A percentile compares a stretch with the other conserved stretches of the same genome.
These are phyloP conservation scores for Pseudogymnoascus sp. DNA, from an alignment of 2,329 filamentous ascomycete genomes.

Conservation along the genomic window DNA sequence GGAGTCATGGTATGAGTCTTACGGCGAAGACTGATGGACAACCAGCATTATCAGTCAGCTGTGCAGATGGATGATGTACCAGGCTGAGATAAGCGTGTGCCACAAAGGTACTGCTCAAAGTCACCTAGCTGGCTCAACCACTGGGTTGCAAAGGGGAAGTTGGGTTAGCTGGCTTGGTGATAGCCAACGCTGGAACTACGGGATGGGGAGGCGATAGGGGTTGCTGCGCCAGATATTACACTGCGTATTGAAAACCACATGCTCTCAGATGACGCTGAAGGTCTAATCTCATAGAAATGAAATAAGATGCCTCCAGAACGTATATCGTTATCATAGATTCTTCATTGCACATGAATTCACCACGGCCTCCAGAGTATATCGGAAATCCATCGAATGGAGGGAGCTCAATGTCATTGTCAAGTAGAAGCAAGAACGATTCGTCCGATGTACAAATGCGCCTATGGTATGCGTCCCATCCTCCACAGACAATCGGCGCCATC, in stretches of 20 bases:
- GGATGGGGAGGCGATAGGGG: neutral
- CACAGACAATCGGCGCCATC: constrained; percentile 22
- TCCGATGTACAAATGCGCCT: constrained; percentile 27
- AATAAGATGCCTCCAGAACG: neutral
- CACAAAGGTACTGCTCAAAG: neutral
- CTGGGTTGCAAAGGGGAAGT: neutral
- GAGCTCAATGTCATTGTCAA: constrained; percentile 11
- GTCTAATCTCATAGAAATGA: neutral
- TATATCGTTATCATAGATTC: neutral
- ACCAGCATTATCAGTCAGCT: neutral
- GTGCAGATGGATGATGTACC: neutral
- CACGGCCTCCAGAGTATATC: neutral
- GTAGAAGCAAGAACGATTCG: constrained; percentile 19
- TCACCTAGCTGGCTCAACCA: neutral
- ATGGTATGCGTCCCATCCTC: constrained; percentile 26
- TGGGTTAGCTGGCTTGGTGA: neutral
- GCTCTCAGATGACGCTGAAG: neutral
- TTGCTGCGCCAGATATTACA: neutral
- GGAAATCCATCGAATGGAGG: neutral
- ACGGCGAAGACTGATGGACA: neutral
- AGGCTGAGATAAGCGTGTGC: neutral
- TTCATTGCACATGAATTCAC: neutral
- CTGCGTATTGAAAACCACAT: neutral
- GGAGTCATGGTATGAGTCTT: constrained; percentile 1
- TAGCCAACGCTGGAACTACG: neutral